Percentiles rank a stretch among this genome's conserved stretches.
These are phyloP conservation scores for Suhomyces chickasaworum DNA, from an alignment of 1,139 yeast species.

Conservation along the genomic window DNA sequence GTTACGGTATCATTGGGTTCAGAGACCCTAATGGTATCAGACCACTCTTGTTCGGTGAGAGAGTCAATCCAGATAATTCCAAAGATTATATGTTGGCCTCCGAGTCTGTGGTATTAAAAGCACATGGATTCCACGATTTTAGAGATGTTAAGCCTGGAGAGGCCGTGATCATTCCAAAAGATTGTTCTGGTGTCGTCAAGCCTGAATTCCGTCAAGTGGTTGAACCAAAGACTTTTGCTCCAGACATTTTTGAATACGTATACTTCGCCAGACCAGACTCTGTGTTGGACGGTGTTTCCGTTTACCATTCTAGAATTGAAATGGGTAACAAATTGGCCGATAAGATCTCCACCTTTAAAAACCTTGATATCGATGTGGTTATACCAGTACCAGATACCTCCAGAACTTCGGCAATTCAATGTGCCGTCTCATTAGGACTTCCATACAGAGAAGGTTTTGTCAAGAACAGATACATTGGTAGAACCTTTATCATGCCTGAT, in stretches of 20 bases:
- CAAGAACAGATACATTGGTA: conserved; percentile 93
- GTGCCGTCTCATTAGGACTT: conserved; percentile 76
- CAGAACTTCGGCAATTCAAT: conserved; percentile 89
- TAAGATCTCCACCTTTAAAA: conserved; percentile 59
- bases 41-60: conserved; percentile 84
- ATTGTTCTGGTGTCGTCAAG: conserved; percentile 38
- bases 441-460: conserved; percentile 98
- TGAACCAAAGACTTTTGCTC: conserved; percentile 77
- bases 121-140: conserved; percentile 82
- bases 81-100: conserved; percentile 93
- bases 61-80: conserved; percentile 68
- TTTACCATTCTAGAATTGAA: conserved; percentile 85
- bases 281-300: conserved; percentile 92
- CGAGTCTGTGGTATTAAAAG: conserved; percentile 91
- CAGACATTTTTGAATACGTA: conserved; percentile 96
- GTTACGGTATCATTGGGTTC: conserved; percentile 93
- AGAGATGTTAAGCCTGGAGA: conserved; percentile 92
- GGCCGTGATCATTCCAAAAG: conserved; percentile 89
- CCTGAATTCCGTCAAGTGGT: conserved; percentile 90
- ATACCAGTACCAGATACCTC: conserved; percentile 98
- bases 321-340: conserved; percentile 92
- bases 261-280: conserved; percentile 98
- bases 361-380: conserved; percentile 81
- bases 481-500: conserved; percentile 98
- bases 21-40: conserved; percentile 97